Base-by-base conservation (phyloP, 2,329 filamentous ascomycete species). In the Alternaria sp. region DNA sequence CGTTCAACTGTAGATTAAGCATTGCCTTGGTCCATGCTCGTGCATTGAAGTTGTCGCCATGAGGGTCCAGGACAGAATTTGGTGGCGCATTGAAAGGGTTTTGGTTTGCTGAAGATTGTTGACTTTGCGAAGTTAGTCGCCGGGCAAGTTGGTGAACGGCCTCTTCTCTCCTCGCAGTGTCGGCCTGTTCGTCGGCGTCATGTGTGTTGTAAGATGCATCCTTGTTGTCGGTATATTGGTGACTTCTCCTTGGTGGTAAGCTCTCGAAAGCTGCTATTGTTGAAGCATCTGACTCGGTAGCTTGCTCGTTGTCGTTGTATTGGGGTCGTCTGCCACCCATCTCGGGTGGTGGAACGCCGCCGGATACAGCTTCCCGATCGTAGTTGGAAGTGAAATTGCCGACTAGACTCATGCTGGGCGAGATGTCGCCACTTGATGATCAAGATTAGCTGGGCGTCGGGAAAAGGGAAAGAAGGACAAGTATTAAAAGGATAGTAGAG, bases 1-100 rank as follows among this genome's bases (percentile, higher is more conserved):
- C 81, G 34, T 73, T 67, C 2, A 77, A 74, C 42, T 79, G 77
- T 42, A 83, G 61, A 62, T 83, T 80, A 58, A 83, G 77, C 75
- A 83, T 80, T 21, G 80, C 79, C 69, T 81, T 82, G 41, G 80
- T 79, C 81, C 81, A 84, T 61, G 77, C 73, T 33, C 81, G 72
- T 21, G 81, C 79, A 42, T 77, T 79, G 77, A 84, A 84, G 66
- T 83, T 77, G 2, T 76, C 68, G 46, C 80, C 78, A 63, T 76
- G 69, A 17, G 82, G 81, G 57, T 84, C 80, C n/a, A 83, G 69
- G 9, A 75, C 67, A 1, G 80, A 81, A 55, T 75, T 79, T 29
- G 78, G 65, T 28, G 76, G 71, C 11, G 80, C 78, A 52, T 70
- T 58, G 64, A 78, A 78, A 0, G 74, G 74, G 48, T 78, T 78